A percentile compares a stretch with the other conserved stretches of the same genome.
Evolutionary conservation across 2,329 filamentous ascomycete species (phyloP).

Genomic region (Byssochlamys sp.): DNA sequence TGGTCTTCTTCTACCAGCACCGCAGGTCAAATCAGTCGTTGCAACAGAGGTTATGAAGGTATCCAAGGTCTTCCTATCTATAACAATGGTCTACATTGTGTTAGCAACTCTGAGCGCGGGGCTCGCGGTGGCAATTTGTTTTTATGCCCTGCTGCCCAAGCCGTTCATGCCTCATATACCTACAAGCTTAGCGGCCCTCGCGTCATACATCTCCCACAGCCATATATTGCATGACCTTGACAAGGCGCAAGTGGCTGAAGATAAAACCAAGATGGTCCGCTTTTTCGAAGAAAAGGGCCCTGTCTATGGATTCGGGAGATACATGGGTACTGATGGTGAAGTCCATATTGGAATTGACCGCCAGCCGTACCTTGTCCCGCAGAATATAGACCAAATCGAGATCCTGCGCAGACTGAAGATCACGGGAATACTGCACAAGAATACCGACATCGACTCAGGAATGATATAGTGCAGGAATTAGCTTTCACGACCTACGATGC

Average conservation of each 20-base stretch:
- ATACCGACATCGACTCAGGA: background rate
- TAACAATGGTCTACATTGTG: constrained; percentile 38
- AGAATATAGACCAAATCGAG: background rate
- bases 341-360: constrained; percentile 45
- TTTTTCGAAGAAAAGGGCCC: background rate
- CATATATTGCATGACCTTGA: constrained; percentile 30
- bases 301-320: constrained; percentile 43
- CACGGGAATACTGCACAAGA: background rate
- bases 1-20: constrained; percentile 25
- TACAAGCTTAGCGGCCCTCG: constrained; percentile 39
- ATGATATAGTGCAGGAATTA: too few species aligned
- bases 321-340: constrained; percentile 39
- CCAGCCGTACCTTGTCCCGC: constrained; percentile 31
- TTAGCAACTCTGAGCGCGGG: constrained; percentile 38
- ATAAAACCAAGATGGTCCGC: background rate
- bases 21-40: background rate
- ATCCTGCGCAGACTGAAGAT: background rate
- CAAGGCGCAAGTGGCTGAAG: constrained; percentile 1
- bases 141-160: constrained; percentile 37
- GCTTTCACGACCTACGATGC: too few species aligned
- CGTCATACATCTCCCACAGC: constrained; percentile 43
- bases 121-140: constrained; percentile 29
- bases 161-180: constrained; percentile 44
- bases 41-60: background rate
- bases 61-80: constrained; percentile 41